Conservation (phyloP, 2,329 filamentous ascomycete species). For the Colletotrichum cordylinicola region DNA sequence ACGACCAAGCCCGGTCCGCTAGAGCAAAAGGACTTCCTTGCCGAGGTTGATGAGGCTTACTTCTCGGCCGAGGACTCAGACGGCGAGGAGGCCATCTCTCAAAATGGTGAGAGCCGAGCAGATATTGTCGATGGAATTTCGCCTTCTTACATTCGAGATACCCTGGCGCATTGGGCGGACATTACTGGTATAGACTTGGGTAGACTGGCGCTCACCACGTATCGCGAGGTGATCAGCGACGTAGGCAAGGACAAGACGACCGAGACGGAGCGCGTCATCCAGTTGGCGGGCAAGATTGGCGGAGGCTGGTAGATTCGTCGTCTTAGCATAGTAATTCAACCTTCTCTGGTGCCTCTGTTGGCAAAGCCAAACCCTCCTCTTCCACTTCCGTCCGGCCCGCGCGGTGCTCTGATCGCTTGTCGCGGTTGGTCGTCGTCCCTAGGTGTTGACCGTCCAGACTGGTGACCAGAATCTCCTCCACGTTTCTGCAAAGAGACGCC, state of each 20-base stretch:
- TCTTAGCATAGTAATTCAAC: constrained; percentile 38
- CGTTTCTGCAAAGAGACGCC: constrained; percentile 54
- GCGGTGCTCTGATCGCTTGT: constrained; percentile 74
- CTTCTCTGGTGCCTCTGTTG: constrained; percentile 62
- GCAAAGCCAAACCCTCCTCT: constrained; percentile 81
- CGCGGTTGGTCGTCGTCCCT: constrained; percentile 70
- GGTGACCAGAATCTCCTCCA: constrained; percentile 41
- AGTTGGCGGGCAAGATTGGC: constrained; percentile 87
- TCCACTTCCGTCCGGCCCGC: constrained; percentile 79
- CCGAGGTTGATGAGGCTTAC: constrained; percentile 86
- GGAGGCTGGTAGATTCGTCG: constrained; percentile 78
- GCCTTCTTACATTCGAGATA: constrained; percentile 67
- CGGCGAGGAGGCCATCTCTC: constrained; percentile 26
- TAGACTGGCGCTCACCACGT: constrained; percentile 83
- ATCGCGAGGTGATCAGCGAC: constrained; percentile 91
- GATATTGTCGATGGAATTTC: constrained; percentile 70
- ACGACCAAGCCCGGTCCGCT: constrained; percentile 68
- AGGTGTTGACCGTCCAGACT: constrained; percentile 49
- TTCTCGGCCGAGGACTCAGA: constrained; percentile 74
- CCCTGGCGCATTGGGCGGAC: constrained; percentile 77
- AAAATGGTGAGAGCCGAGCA: constrained; percentile 31
- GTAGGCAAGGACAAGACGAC: constrained; percentile 78
- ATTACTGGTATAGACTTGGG: constrained; percentile 74
- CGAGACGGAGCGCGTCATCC: constrained; percentile 83
- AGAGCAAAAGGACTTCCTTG: constrained; percentile 87